Evolutionary conservation across 352 stramenopile species (phyloP), one percentile per base, ranked within the genome.

Genomic region (Hyaloperonospora brassicae): DNA sequence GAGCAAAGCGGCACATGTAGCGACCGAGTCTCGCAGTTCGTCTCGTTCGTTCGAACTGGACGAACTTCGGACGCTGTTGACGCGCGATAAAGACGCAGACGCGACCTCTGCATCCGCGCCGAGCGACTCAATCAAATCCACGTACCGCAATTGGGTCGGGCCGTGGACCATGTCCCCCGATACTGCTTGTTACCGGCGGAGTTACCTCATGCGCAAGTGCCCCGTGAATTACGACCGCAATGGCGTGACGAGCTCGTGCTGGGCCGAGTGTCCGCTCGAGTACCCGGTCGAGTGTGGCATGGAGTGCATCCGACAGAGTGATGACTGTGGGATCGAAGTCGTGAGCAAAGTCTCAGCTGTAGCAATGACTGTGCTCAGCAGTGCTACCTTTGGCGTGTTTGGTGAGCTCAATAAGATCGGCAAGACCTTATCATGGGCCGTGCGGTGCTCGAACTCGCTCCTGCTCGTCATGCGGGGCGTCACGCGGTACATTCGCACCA

Each of bases 301-400:
- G 38, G 67, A 76, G 44, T 79, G 70, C 25, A 64, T 79, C 21
- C 64, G 66, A 8, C 70, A 79, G 50, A 76, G 70, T 12, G 62
- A 67, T n/a, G 61, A 75, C 42, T 75, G 66, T 39, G 67, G 61
- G 13, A 66, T 68, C 35, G 65, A 65, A 21, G 55, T 81, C 8
- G 48, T 78, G 40, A 52, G 51, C 41, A 73, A 78, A 49, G 52
- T 78, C 27, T 34, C 27, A 34, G 27, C 27, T 34, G 27, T 34
- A 4, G 27, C 27, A 4, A 34, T 34, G 27, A 34, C 27, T 4
- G 27, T 34, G 4, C 8, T 34, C 27, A 34, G 27, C 27, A 34
- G 4, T 34, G 27, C 27, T 8, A 75, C 60, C 0, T 61, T 58
- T 10, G 72, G 68, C 2, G 52, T 78, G 0, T 65, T 75, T 34